Evolutionary conservation across 2,329 filamentous ascomycete species (phyloP).

Genomic region (Calonectria multiphialidica): DNA sequence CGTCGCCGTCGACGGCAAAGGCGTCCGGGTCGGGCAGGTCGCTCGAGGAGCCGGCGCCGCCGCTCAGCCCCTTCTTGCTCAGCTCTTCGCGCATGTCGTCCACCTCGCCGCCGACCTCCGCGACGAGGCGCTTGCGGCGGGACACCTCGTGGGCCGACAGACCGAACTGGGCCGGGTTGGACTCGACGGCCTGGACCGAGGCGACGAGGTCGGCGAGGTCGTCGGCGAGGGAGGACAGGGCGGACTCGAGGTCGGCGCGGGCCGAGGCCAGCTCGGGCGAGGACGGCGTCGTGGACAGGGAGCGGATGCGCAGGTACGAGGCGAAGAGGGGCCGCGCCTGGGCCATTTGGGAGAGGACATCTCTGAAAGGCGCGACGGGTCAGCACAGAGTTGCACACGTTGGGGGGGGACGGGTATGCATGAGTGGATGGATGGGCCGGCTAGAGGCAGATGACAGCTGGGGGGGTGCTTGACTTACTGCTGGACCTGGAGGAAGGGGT

Average conservation of each 20-base stretch:
- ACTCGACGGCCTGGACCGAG: conserved; percentile 88
- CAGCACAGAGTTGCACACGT: background rate
- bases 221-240: conserved; percentile 78
- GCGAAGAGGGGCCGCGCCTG: conserved; percentile 88
- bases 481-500: conserved; percentile 80
- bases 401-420: background rate
- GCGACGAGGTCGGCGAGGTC: conserved; percentile 91
- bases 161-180: conserved; percentile 88
- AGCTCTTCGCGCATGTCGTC: conserved; percentile 91
- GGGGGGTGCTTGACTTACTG: conserved; percentile 63
- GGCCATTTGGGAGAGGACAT: conserved; percentile 87
- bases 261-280: conserved; percentile 90
- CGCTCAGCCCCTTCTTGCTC: conserved; percentile 64
- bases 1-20: conserved; percentile 66
- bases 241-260: conserved; percentile 73
- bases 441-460: background rate
- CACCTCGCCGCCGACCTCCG: conserved; percentile 90
- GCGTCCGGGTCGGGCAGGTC: conserved; percentile 67
- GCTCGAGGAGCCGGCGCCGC: conserved; percentile 39
- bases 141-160: conserved; percentile 85
- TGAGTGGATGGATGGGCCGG: background rate
- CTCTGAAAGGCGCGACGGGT: conserved; percentile 66
- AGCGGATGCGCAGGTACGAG: conserved; percentile 95
- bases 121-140: conserved; percentile 83
- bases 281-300: conserved; percentile 76